Base-by-base conservation (phyloP, 768 basidiomycete genomes). In the Lactarius deliciosus region DNA sequence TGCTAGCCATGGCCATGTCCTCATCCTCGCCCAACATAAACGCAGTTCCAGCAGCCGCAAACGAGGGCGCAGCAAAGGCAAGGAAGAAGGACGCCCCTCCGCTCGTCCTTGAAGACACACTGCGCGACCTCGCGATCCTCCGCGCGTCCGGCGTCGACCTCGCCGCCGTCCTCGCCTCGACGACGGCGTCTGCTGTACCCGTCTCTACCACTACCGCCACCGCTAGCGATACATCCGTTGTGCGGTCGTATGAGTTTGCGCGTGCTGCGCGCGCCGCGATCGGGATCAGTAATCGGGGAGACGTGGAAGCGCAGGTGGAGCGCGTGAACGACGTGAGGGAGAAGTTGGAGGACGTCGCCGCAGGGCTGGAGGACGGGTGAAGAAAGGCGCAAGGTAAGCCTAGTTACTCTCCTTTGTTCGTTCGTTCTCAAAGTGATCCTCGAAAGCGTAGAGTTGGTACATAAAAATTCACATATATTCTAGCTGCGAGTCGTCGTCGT, bases 51-150 rank as follows among this genome's bases (percentile, higher is more conserved):
- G 47, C 47, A 22, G 22, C 47, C 5, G 11, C 47, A 25, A 53
- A 53, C 5, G 22, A 50, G 11, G 13, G 11, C 11, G 0, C 25
- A 25, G 25, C 5, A 53, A 57, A 45, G 18, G 55, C 36, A 6
- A 57, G 25, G 47, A 38, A 18, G n/a, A 56, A 64, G 30, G 58
- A 32, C 9, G 61, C 61, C 25, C 69, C 85, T 66, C 82, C 85
- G 15, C 79, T 92, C 50, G 78, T 85, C 8, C 80, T 91, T 36
- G 75, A 79, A 65, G 82, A 85, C 64, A 86, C 85, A 8, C 80
- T 92, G 43, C 86, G 82, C 15, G 91, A 93, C 75, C 83, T 93
- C 28, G 90, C 91, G 6, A 75, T 90, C 38, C 77, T 92, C 22
- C 84, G 88, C 34, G 84, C 85, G 32, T 85, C 87, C 11, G 84